Base-by-base conservation (phyloP, 495 filamentous ascomycete genomes). In the Melanomma pulvis-pyrius region DNA sequence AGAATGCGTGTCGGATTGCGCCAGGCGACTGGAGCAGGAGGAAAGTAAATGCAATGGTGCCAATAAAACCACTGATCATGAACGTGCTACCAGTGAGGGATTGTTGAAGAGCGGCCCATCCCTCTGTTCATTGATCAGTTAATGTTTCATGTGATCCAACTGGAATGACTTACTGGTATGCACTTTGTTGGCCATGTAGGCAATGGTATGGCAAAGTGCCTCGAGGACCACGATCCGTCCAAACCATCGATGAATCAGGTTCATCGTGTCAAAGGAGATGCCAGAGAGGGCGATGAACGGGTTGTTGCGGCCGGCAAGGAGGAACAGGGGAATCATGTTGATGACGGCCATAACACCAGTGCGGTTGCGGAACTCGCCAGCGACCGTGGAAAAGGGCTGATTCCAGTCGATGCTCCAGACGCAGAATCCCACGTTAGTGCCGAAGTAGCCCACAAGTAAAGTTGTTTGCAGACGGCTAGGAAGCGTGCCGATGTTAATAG, bases 211-310 rank as follows among this genome's bases (percentile, higher is more conserved):
- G 13, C 87, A 81, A 51, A 97, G 46, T 5, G 87, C 80, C 75
- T 98, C 90, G 15, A 93, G 48, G 21, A 90, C 87, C 7, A 96
- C 86, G 24, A 97, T 87, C 21, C 94, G 89, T 24, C 93, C 94
- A 59, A 98, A 87, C 93, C 94, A 98, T 39, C 94, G 88, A 76
- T 98, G 94, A 29, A 98, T 78, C 28, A 97, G 81, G 76, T 97
- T 98, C 82, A 92, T 97, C 0, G 93, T 96, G 79, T 98, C 96
- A 77, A 97, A 98, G 75, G 91, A 93, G 77, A 98, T 87, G 28
- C 86, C 86, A 68, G 96, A 81, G 15, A 96, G 76, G 6, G 80
- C 73, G 57, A 91, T 88, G 55, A 91, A 73, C 17, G 87, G 87
- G 70, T 90, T 91, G 73, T 89, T 90, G 49, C 88, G 80, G 22